Percentiles rank a stretch among this genome's conserved stretches.
Conservation (phyloP, 1,284 basidiomycete species). For the Grifola frondosa region DNA sequence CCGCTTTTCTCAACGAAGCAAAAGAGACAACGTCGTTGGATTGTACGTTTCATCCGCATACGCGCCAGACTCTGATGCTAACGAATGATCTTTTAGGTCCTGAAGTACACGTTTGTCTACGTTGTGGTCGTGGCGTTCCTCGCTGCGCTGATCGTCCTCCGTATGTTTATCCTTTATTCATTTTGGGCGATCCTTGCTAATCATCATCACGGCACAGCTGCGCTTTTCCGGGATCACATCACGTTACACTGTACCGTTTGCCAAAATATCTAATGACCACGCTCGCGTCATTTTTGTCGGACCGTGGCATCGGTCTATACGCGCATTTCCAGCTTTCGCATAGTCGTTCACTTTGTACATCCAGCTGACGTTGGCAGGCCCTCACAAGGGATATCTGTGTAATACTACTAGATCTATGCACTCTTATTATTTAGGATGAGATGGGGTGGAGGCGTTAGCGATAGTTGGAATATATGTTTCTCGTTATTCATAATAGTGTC, state of each 20-base stretch:
- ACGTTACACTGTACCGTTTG: conserved; percentile 70
- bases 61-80: conserved; percentile 1
- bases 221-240: conserved; percentile 68
- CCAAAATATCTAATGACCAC: conserved; percentile 65
- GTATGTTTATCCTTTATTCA: conserved; percentile 45
- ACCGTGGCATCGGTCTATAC: conserved; percentile 9
- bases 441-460: no score
- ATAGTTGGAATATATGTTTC: no score
- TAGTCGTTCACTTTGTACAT: conserved; percentile 17
- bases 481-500: no score
- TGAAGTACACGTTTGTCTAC: conserved; percentile 87
- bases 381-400: conserved; percentile 22
- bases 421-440: conserved; percentile 22
- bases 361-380: conserved; percentile 19
- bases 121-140: conserved; percentile 76
- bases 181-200: not conserved
- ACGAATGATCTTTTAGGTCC: conserved; percentile 42
- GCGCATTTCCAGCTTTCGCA: conserved; percentile 13
- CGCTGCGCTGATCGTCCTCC: conserved; percentile 78
- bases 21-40: conserved; percentile 88
- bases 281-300: conserved; percentile 16
- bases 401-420: conserved; percentile 24
- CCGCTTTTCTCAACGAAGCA: conserved; percentile 95
- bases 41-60: conserved; percentile 50
- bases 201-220: conserved; percentile 42